Conservation (phyloP, 176 grass and related monocot species). For the Cenchrus americanus region DNA sequence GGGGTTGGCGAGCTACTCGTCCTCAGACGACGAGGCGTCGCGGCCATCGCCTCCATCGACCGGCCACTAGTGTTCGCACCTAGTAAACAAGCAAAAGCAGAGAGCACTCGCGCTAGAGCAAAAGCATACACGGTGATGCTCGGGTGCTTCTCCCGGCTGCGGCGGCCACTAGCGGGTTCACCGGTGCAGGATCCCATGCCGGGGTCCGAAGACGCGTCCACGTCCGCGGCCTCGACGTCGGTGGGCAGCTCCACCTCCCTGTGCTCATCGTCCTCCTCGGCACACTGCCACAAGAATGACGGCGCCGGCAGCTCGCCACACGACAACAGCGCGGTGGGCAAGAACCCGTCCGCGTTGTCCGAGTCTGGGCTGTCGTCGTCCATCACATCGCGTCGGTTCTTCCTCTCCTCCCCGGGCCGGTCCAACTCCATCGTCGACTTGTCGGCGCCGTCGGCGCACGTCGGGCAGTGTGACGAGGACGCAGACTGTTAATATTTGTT, state of each 20-base stretch:
- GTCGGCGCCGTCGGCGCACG: slow-evolving; percentile 47
- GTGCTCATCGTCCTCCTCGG: slow-evolving; percentile 55
- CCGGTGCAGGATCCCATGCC: slow-evolving; percentile 30
- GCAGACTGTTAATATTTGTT: too few relatives aligned
- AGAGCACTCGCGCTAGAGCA: neutral
- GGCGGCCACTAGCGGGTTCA: slow-evolving; percentile 49
- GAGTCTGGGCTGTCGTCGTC: slow-evolving; percentile 66
- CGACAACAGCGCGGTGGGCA: slow-evolving; percentile 28
- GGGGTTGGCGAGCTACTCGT: slow-evolving; percentile 9
- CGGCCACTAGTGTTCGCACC: neutral
- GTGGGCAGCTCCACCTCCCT: slow-evolving; percentile 46
- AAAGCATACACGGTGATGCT: slow-evolving; percentile 45
- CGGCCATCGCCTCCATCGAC: too few relatives aligned
- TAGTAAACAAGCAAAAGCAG: neutral
- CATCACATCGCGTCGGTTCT: slow-evolving; percentile 92
- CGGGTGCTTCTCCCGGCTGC: slow-evolving; percentile 80
- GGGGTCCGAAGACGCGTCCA: slow-evolving; percentile 45
- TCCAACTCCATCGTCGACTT: slow-evolving; percentile 94
- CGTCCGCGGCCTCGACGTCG: slow-evolving; percentile 32
- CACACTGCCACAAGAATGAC: slow-evolving; percentile 36
- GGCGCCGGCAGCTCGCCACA: slow-evolving; percentile 40
- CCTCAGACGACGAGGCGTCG: slow-evolving; percentile 7
- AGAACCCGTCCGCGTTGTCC: slow-evolving; percentile 44
- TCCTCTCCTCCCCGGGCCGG: slow-evolving; percentile 68
- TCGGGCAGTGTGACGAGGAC: too few relatives aligned